These are phyloP conservation scores for Lycium ferocissimum DNA, from an alignment of 257 asterid genomes.

Conservation along the genomic window DNA sequence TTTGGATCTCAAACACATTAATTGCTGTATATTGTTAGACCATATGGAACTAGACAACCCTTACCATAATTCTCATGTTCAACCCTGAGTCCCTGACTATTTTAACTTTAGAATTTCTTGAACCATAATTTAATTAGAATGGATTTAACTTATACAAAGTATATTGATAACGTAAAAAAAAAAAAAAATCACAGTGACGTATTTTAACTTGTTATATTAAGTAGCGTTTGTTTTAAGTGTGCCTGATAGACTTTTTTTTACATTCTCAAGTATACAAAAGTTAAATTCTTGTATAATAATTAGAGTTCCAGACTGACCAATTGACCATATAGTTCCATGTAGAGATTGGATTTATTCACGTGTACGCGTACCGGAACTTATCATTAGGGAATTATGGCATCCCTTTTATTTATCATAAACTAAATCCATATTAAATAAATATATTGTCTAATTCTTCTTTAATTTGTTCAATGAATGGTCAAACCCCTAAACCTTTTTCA, in stretches of 20 bases:
- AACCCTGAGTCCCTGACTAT: not conserved
- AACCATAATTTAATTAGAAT: not conserved
- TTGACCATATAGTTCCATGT: not conserved
- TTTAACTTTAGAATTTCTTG: not conserved
- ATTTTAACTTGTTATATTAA: too few relatives aligned
- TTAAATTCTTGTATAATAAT: too few relatives aligned
- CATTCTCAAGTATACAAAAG: too few relatives aligned
- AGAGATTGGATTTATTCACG: slow-evolving; percentile 1
- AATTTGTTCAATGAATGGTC: not conserved
- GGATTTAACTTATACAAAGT: too few relatives aligned
- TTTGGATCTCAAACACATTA: not conserved
- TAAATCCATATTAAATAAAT: not conserved
- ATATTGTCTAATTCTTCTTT: not conserved
- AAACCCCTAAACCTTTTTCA: not conserved
- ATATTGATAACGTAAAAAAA: too few relatives aligned
- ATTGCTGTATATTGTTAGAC: not conserved
- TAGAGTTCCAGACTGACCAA: too few relatives aligned
- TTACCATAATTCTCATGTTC: not conserved
- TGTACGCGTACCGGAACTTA: not conserved
- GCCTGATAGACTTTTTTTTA: too few relatives aligned
- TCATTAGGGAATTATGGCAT: not conserved
- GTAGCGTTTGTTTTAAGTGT: too few relatives aligned
- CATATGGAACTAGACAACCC: not conserved
- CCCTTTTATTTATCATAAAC: not conserved
- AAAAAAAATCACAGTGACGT: too few relatives aligned